Base-by-base conservation (phyloP, 2,329 filamentous ascomycete genomes). In the Geosmithia flava region DNA sequence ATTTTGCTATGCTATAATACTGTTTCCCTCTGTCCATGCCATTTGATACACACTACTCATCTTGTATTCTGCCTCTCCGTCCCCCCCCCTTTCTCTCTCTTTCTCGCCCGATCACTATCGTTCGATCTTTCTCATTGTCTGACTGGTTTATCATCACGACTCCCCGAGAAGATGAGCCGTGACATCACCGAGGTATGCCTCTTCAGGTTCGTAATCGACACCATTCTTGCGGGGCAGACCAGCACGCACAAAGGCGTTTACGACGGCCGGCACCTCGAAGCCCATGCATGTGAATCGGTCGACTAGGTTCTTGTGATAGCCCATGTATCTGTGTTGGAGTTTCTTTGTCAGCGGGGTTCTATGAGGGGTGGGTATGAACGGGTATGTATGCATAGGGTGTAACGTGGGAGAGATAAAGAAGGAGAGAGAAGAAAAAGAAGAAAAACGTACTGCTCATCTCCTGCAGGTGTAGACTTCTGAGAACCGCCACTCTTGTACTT, bases 261-360 rank as follows among this genome's bases (percentile, higher is more conserved):
- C 88, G 1, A 97, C 88, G n/a, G 78, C 75, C 45, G 90, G 85
- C 2, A 95, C 76, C 49, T 88, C 82, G 57, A 97, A 97, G 11
- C 91, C 91, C 91, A 97, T 97, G 56, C 72, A 78, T 16, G 86
- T 80, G 56, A 97, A 97, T 4, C 84, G 78, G 58, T 93, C 81
- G 53, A 97, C 79, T 41, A 96, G 73, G 30, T 84, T 76, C 58
- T 83, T 85, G 66, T 89, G 90, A 66, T 95, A 97, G 2, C 93
- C 91, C 53, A 84, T 78, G 60, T 95, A 96, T 52, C 85, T 91
- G 55, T 51, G 11, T 30, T 16, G n/a, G 6, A 27, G 4, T 1
- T n/a, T 13, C 41, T 1, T n/a, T 13, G 42, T 52, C 42, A 51
- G 53, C 23, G 4, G 4, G 4, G 23, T 13, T 27, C 11, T 42